Percentiles rank a stretch among this genome's conserved stretches.
phyloP scores from a whole-genome alignment of 164 flowering plant genomes.

The Litsea cubeba region DNA sequence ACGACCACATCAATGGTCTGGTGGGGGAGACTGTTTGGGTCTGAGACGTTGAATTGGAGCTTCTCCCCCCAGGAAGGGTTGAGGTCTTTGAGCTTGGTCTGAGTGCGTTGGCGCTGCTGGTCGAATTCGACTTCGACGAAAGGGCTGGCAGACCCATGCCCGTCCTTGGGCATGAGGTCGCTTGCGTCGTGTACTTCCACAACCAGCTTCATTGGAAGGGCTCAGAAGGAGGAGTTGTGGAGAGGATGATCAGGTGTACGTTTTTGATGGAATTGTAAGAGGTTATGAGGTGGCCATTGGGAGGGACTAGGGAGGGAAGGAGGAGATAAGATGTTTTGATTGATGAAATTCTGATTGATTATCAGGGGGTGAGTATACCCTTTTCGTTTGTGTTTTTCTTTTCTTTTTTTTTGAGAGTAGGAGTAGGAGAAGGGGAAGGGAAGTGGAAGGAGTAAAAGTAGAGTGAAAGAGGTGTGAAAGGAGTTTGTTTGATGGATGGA shows the following conservation, averaged over 20 bases:
- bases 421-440: neutral
- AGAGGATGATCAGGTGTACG: neutral
- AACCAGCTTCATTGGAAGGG: constrained; percentile 35
- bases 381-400: too few species aligned
- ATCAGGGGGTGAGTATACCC: neutral
- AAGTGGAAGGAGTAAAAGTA: neutral
- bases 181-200: constrained; percentile 76
- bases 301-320: neutral
- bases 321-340: neutral
- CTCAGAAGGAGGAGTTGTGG: neutral
- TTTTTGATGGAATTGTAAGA: neutral
- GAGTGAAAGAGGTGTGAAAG: neutral
- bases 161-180: constrained; percentile 88
- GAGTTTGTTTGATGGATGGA: neutral
- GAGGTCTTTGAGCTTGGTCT: constrained; percentile 59
- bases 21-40: constrained; percentile 36
- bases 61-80: constrained; percentile 74
- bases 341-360: neutral
- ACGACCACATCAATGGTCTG: constrained; percentile 50
- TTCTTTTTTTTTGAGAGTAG: too few species aligned
- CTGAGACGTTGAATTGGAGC: constrained; percentile 52
- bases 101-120: constrained; percentile 52
- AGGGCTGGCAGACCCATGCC: constrained; percentile 78
- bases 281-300: neutral
- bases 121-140: constrained; percentile 75